Conservation (phyloP, 768 basidiomycete species). For the Mycena floridula region DNA sequence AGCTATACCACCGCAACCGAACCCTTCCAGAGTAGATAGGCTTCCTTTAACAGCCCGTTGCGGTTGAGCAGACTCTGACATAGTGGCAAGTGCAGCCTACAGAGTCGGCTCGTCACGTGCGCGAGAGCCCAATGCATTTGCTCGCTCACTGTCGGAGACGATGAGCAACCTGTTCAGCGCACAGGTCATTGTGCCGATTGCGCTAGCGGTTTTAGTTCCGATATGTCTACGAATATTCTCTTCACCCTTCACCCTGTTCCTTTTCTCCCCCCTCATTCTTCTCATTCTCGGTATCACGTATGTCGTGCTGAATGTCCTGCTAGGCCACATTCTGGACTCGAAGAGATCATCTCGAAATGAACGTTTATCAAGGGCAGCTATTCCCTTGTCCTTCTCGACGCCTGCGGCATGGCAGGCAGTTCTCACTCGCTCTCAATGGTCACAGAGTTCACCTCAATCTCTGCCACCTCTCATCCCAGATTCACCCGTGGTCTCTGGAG, state of each 20-base stretch:
- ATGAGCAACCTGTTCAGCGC: conserved; percentile 38
- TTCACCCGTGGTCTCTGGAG: conserved; percentile 59
- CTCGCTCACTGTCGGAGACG: conserved; percentile 5
- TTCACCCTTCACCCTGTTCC: conserved; percentile 57
- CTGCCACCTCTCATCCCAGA: conserved; percentile 61
- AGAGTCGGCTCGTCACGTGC: not conserved
- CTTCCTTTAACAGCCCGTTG: no score
- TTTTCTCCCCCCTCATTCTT: conserved; percentile 58
- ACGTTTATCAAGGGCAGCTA: conserved; percentile 50
- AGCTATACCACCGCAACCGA: conserved; percentile 85
- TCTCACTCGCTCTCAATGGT: conserved; percentile 86
- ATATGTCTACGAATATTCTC: conserved; percentile 48
- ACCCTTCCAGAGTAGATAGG: conserved; percentile 72
- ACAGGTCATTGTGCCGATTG: conserved; percentile 50
- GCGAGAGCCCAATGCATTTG: not conserved
- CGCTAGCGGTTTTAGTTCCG: conserved; percentile 52
- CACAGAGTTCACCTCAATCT: conserved; percentile 61
- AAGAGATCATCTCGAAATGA: conserved; percentile 24
- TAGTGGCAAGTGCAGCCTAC: not conserved
- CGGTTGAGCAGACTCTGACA: conserved; percentile 12
- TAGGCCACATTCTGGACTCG: conserved; percentile 56
- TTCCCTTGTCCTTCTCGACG: conserved; percentile 81
- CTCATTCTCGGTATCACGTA: conserved; percentile 41
- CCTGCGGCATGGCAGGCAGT: conserved; percentile 95
- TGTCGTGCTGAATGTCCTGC: conserved; percentile 45